phyloP scores from a whole-genome alignment of 208 protist genomes.

The Trypanosoma cruzi region DNA sequence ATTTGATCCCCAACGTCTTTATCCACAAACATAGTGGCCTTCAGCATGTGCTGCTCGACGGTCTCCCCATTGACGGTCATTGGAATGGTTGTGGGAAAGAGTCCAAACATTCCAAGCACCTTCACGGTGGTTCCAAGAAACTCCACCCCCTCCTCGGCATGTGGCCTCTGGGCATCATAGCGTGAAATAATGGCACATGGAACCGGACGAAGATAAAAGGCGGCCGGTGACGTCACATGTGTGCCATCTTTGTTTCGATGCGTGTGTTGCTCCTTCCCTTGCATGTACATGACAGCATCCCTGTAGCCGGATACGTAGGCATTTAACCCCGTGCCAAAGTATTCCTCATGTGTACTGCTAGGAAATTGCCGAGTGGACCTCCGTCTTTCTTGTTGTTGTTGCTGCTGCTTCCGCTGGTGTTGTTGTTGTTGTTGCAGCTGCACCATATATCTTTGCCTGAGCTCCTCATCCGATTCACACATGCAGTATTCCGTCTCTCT shows the following conservation, averaged over 20 bases:
- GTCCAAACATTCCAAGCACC: slow-evolving; percentile 83
- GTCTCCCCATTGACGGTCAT: slow-evolving; percentile 24
- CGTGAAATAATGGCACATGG: slow-evolving; percentile 76
- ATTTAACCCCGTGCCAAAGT: slow-evolving; percentile 6
- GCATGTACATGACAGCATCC: slow-evolving; percentile 54
- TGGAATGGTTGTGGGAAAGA: slow-evolving; percentile 57
- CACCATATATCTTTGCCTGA: slow-evolving; percentile 54
- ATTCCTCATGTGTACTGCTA: slow-evolving; percentile 3
- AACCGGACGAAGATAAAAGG: slow-evolving; percentile 71
- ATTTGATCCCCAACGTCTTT: slow-evolving; percentile 87
- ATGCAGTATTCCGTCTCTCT: slow-evolving; percentile 64
- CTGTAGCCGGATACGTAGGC: slow-evolving; percentile 53
- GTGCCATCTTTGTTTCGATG: slow-evolving; percentile 27
- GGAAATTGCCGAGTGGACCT: background rate
- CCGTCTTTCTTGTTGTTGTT: background rate
- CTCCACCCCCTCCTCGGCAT: slow-evolving; percentile 38
- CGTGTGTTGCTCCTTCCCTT: slow-evolving; percentile 51
- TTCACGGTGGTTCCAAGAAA: slow-evolving; percentile 68
- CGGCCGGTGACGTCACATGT: slow-evolving; percentile 54
- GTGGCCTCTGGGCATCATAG: slow-evolving; percentile 45
- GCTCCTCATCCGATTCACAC: slow-evolving; percentile 61
- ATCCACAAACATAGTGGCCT: slow-evolving; percentile 84
- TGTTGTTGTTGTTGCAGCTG: slow-evolving; percentile 44
- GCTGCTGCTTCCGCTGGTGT: slow-evolving; percentile 20
- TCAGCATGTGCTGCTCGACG: slow-evolving; percentile 67